phyloP scores from a whole-genome alignment of 805 yeast genomes.

The Torulaspora quercuum region DNA sequence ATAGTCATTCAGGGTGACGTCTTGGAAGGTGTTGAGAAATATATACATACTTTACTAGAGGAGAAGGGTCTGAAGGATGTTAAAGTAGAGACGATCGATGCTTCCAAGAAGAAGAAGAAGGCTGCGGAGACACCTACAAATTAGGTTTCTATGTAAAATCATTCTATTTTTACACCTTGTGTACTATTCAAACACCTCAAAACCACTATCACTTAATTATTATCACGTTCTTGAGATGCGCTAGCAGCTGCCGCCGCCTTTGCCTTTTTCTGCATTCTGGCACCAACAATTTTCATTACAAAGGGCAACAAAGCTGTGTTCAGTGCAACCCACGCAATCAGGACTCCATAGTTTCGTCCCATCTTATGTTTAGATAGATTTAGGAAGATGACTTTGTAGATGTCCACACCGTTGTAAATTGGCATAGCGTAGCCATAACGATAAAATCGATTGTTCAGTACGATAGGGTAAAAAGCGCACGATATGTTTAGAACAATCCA shows the following conservation, averaged over 20 bases:
- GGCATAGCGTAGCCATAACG: slow-evolving; percentile 69
- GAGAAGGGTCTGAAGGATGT: slow-evolving; percentile 81
- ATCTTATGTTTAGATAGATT: slow-evolving; percentile 53
- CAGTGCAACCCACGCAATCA: slow-evolving; percentile 58
- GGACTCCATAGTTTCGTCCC: slow-evolving; percentile 59
- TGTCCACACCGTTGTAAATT: slow-evolving; percentile 60
- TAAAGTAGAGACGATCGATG: slow-evolving; percentile 85
- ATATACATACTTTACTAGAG: slow-evolving; percentile 63
- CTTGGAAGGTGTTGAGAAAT: slow-evolving; percentile 82
- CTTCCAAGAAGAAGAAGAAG: slow-evolving; percentile 66
- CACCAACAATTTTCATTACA: slow-evolving; percentile 43
- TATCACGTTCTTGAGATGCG: too few species aligned
- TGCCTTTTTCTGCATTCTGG: slow-evolving; percentile 36
- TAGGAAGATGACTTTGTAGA: slow-evolving; percentile 56
- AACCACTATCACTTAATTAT: too few species aligned
- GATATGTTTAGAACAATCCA: slow-evolving; percentile 70
- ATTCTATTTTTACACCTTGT: too few species aligned
- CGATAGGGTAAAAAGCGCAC: slow-evolving; percentile 65
- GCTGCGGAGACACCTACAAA: slow-evolving; percentile 18
- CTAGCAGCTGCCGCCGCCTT: slow-evolving; percentile 9
- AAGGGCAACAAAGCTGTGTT: slow-evolving; percentile 45
- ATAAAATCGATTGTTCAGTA: slow-evolving; percentile 53
- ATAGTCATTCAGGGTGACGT: slow-evolving; percentile 93
- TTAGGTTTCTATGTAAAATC: too few species aligned
- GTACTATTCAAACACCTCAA: too few species aligned